These are phyloP conservation scores for Trametes meyenii DNA, from an alignment of 768 basidiomycete genomes.

Conservation along the genomic window DNA sequence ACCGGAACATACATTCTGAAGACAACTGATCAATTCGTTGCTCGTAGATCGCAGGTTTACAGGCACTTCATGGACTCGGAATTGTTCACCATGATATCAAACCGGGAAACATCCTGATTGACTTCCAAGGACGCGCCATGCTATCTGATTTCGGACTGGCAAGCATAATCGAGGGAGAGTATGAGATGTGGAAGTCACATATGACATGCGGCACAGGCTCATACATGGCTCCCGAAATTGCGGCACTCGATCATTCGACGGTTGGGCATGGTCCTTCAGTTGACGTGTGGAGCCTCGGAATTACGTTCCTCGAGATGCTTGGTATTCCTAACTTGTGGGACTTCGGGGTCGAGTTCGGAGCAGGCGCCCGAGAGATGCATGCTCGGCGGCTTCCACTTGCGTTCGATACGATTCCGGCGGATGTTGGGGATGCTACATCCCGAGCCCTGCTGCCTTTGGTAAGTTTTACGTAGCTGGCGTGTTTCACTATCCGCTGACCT, in stretches of 20 bases:
- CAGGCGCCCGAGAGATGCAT: not conserved
- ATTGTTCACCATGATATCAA: conserved; percentile 56
- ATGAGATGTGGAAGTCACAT: not conserved
- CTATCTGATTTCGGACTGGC: conserved; percentile 50
- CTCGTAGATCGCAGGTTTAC: conserved; percentile 33
- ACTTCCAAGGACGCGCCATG: conserved; percentile 35
- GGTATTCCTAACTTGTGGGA: not conserved
- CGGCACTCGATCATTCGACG: conserved; percentile 26
- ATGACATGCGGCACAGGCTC: conserved; percentile 42
- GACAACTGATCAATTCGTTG: not conserved
- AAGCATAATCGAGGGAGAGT: conserved; percentile 2
- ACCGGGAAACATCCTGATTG: conserved; percentile 52
- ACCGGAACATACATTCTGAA: not conserved
- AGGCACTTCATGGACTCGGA: conserved; percentile 41
- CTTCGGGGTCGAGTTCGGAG: not conserved
- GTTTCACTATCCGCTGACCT: not conserved
- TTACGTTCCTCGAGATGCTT: conserved; percentile 49
- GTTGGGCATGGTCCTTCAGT: conserved; percentile 45
- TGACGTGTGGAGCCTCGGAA: conserved; percentile 53
- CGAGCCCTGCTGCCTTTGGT: not conserved
- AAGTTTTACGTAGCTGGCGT: not conserved
- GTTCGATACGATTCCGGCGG: not conserved
- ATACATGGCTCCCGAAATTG: conserved; percentile 52
- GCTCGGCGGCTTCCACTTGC: not conserved
- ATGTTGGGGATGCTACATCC: not conserved